These are phyloP conservation scores for Camellia oleifera DNA, from an alignment of 179 eudicot genomes.

Conservation along the genomic window DNA sequence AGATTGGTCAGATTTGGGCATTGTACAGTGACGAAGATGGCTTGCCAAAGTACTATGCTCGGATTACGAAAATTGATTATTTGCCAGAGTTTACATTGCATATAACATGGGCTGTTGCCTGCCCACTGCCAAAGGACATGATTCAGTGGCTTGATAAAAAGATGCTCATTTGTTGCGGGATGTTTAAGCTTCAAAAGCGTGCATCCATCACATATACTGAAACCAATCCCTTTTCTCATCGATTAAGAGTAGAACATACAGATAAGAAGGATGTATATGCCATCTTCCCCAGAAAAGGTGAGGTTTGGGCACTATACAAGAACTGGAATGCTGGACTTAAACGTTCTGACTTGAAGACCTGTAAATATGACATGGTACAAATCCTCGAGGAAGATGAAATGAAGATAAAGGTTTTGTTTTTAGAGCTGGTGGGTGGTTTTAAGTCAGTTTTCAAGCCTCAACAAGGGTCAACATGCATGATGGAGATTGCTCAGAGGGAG, in stretches of 20 bases:
- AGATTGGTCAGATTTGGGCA: conserved; percentile 37
- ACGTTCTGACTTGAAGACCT: conserved; percentile 32
- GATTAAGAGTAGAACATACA: conserved; percentile 22
- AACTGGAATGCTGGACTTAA: conserved; percentile 43
- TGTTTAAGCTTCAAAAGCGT: conserved; percentile 27
- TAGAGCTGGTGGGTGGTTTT: conserved; percentile 41
- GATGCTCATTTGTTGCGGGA: conserved; percentile 52
- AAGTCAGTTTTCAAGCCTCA: conserved; percentile 47
- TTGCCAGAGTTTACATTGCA: conserved; percentile 30
- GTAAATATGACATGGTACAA: conserved; percentile 60
- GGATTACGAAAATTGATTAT: conserved; percentile 29
- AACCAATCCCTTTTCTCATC: conserved; percentile 50
- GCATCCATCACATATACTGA: conserved; percentile 18
- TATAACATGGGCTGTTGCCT: conserved; percentile 43
- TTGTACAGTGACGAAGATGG: conserved; percentile 37
- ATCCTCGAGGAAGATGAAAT: conserved; percentile 29
- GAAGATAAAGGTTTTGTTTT: conserved; percentile 23
- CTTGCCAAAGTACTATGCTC: conserved; percentile 32
- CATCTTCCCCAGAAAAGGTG: conserved; percentile 51
- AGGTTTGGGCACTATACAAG: conserved; percentile 66
- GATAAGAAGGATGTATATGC: conserved; percentile 24
- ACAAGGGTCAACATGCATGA: conserved; percentile 17
- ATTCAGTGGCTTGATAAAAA: conserved; percentile 30
- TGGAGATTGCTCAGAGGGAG: conserved; percentile 31
- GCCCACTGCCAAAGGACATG: conserved; percentile 17